Conservation (phyloP, 2,329 filamentous ascomycete species). For the Colletotrichum costaricense region DNA sequence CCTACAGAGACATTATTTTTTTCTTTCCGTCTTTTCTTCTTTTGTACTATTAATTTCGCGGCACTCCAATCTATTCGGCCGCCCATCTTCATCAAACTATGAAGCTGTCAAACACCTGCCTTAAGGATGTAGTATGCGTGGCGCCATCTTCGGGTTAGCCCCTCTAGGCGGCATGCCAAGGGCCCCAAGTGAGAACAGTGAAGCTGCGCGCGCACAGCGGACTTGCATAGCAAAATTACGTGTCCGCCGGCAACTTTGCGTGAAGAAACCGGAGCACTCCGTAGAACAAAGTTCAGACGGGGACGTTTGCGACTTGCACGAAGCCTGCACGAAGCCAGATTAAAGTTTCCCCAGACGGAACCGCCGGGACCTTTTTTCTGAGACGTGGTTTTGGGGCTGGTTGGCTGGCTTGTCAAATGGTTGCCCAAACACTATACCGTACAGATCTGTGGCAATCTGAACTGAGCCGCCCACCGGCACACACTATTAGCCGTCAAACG, state of each 20-base stretch:
- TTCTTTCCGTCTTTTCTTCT: not conserved
- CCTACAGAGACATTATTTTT: not conserved
- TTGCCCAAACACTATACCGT: no score
- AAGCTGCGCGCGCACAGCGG: no score
- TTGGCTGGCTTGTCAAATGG: no score
- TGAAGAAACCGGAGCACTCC: not conserved
- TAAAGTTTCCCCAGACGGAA: constrained; percentile 10
- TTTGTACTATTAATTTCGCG: not conserved
- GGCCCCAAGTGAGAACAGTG: no score
- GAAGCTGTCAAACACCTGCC: not conserved
- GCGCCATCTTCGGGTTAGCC: not conserved
- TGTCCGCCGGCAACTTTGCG: not conserved
- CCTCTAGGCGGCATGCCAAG: not conserved
- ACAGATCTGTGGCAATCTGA: not conserved
- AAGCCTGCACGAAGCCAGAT: no score
- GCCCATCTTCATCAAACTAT: not conserved
- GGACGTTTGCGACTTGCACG: not conserved
- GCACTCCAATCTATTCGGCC: not conserved
- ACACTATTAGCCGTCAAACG: no score
- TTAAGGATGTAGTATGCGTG: no score
- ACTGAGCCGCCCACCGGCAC: not conserved
- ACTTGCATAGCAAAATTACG: not conserved
- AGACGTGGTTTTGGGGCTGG: not conserved
- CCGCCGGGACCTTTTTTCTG: not conserved
- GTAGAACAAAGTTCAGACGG: not conserved